Percentiles rank a stretch among this genome's conserved stretches.
These are phyloP conservation scores for Mentha longifolia DNA, from an alignment of 257 asterid genomes.

Conservation along the genomic window DNA sequence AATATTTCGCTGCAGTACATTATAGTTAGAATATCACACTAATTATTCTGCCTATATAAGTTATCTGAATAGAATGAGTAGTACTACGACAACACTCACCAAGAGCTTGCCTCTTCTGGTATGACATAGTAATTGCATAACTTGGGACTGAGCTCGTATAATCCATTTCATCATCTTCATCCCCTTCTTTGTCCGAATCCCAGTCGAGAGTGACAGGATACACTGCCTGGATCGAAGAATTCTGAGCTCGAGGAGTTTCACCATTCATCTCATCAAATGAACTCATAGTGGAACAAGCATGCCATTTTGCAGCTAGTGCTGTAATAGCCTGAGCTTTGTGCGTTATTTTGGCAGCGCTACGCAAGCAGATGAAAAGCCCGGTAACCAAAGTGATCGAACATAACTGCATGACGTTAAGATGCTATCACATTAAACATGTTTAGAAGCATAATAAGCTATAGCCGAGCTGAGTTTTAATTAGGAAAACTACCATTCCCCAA, in stretches of 20 bases:
- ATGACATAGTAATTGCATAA: constrained; percentile 56
- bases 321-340: constrained; percentile 81
- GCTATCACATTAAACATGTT: background rate
- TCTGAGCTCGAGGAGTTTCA: constrained; percentile 50
- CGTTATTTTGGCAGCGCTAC: constrained; percentile 91
- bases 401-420: constrained; percentile 49
- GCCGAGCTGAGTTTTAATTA: too few species aligned
- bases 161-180: constrained; percentile 76
- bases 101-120: constrained; percentile 91
- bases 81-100: constrained; percentile 40
- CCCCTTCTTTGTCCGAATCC: constrained; percentile 75
- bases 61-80: background rate
- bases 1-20: constrained; percentile 69
- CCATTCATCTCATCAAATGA: constrained; percentile 50
- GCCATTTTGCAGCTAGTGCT: constrained; percentile 90
- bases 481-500: too few species aligned
- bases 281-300: constrained; percentile 75
- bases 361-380: constrained; percentile 80
- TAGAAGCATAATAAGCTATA: background rate
- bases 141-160: constrained; percentile 54
- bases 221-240: constrained; percentile 31
- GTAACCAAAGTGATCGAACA: constrained; percentile 79
- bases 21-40: background rate
- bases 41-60: too few species aligned
- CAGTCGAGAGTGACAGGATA: constrained; percentile 37